Conservation (phyloP, 176 grass and related monocot species). For the Cenchrus americanus region DNA sequence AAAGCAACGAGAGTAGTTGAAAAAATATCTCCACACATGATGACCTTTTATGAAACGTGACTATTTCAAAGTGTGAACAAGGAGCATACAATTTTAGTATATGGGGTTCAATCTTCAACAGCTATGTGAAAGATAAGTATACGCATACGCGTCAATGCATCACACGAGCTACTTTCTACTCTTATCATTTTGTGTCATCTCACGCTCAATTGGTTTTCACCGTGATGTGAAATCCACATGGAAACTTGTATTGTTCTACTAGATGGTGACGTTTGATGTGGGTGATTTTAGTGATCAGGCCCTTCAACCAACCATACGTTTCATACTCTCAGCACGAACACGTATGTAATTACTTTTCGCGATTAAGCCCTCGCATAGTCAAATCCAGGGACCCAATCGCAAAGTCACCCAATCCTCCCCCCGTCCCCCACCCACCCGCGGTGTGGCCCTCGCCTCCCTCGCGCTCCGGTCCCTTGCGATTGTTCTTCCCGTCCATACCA, state of each 20-base stretch:
- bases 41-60: not conserved
- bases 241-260: not conserved
- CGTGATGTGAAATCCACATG: too few species aligned
- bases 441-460: too few species aligned
- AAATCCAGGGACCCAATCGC: not conserved
- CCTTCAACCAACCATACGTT: not conserved
- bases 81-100: too few species aligned
- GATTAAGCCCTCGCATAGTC: not conserved
- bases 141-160: too few species aligned
- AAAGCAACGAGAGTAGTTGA: not conserved
- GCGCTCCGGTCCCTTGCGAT: not conserved
- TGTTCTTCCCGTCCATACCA: not conserved
- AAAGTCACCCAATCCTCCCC: constrained; percentile 25
- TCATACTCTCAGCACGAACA: not conserved
- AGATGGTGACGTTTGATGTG: not conserved
- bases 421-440: not conserved
- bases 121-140: not conserved
- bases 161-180: not conserved
- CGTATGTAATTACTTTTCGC: not conserved
- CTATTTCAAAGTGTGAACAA: not conserved
- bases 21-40: not conserved
- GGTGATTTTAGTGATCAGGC: not conserved
- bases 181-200: too few species aligned
- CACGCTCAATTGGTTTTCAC: too few species aligned
- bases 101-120: not conserved